Evolutionary conservation across 2,329 filamentous ascomycete species (phyloP), one percentile per base, ranked within the genome.

Genomic region (Decorospora gaudefroyi): DNA sequence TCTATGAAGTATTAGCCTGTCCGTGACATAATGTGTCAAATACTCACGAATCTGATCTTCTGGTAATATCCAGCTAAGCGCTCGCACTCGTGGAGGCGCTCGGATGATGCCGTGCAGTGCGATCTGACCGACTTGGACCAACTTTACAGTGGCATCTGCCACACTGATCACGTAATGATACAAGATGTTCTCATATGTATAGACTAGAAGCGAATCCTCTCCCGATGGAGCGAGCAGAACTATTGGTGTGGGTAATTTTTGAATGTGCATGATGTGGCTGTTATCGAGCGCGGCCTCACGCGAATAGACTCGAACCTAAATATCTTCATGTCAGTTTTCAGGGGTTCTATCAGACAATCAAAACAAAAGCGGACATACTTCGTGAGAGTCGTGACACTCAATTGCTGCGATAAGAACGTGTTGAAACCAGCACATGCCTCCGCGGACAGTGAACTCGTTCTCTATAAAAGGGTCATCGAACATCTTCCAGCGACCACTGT

Each of bases 371-470:
- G 3, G 2, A 3, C 66, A 45, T 70, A 82, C 80, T 74, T 96
- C 87, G 61, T 90, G 90, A 15, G 84, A 84, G 55, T 85, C 82
- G 56, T 87, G 88, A 40, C 83, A 85, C 70, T 99, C 93, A n/a
- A 96, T 86, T 3, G 92, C 90, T 26, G 90, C 91, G 42, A 97
- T 88, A 12, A 99, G 78, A 21, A 97, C 88, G 71, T 99, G 92
- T 56, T 95, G 90, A 66, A 95, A 91, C 93, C 93, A 99, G 68
- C 92, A 97, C 91, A 99, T 96, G 5, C 93, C 93, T 34, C 93
- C 93, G 51, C 91, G 80, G 10, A 99, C 89, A 16, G 90, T 84
- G 65, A 99, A 99, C 51, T 91, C 89, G 59, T 91, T 90, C 70
- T 97, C 93, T 63, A 86, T 81, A 19, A 80, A 82, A 17, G 85